Percentiles rank a stretch among this genome's conserved stretches.
Conservation (phyloP, 2,329 filamentous ascomycete genomes). For the Neonectria ditissima region DNA sequence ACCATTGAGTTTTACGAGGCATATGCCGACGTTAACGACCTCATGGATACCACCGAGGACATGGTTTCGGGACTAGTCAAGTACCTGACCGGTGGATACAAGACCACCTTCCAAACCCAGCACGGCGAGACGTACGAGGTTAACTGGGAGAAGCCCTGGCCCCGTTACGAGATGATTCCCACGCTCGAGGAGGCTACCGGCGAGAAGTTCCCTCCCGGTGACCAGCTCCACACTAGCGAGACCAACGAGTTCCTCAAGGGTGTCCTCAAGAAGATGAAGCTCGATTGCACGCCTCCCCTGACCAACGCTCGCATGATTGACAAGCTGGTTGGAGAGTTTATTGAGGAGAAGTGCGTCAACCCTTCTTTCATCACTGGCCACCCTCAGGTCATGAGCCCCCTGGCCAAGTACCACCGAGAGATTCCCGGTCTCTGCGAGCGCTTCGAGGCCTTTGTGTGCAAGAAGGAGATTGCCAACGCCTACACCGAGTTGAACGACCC, state of each 20-base stretch:
- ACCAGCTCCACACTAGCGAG: slow-evolving; percentile 90
- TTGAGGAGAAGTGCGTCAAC: slow-evolving; percentile 93
- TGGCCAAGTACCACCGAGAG: slow-evolving; percentile 93
- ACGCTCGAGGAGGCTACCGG: slow-evolving; percentile 87
- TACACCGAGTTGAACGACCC: slow-evolving; percentile 96
- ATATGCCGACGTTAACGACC: slow-evolving; percentile 90
- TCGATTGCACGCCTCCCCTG: slow-evolving; percentile 89
- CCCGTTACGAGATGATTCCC: slow-evolving; percentile 90
- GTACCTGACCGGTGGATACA: slow-evolving; percentile 85
- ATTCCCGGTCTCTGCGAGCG: slow-evolving; percentile 91
- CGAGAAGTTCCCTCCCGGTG: slow-evolving; percentile 92
- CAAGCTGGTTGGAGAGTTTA: slow-evolving; percentile 92
- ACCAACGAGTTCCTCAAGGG: slow-evolving; percentile 88
- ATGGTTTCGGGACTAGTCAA: slow-evolving; percentile 91
- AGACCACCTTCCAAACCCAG: slow-evolving; percentile 88
- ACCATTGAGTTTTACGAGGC: slow-evolving; percentile 98
- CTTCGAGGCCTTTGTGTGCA: slow-evolving; percentile 90
- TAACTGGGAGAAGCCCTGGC: slow-evolving; percentile 97
- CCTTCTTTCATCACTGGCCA: slow-evolving; percentile 79
- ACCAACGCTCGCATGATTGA: slow-evolving; percentile 98
- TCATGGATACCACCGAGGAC: slow-evolving; percentile 86
- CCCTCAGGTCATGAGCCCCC: slow-evolving; percentile 80
- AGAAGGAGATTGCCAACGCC: slow-evolving; percentile 89
- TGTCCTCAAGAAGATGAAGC: slow-evolving; percentile 87
- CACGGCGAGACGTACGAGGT: slow-evolving; percentile 88